Conservation (phyloP, 495 filamentous ascomycete genomes). For the Aspergillus taichungensis region DNA sequence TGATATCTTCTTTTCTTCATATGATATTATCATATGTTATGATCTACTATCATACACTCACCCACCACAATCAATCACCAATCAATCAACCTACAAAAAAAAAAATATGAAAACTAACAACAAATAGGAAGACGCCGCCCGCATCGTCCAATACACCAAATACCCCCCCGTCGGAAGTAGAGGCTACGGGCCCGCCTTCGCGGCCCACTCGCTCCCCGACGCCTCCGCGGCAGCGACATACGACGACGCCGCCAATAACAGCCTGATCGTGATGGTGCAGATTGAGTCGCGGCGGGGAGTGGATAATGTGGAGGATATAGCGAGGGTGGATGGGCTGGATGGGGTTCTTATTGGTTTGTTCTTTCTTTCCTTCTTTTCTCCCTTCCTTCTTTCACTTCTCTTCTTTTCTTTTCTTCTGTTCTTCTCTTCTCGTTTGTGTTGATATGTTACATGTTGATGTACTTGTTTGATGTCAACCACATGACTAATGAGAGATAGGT, state of each 20-base stretch:
- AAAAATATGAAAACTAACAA: not conserved
- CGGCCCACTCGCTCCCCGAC: no score
- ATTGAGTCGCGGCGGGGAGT: conserved; percentile 40
- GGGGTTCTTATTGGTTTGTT: conserved; percentile 33
- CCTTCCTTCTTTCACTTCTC: no score
- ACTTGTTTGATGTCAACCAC: not conserved
- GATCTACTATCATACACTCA: no score
- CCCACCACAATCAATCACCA: not conserved
- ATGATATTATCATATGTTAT: no score
- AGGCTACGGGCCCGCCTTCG: no score
- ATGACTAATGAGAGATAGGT: conserved; percentile 16
- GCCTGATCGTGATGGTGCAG: conserved; percentile 33
- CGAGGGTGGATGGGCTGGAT: conserved; percentile 34
- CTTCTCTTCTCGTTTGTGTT: no score
- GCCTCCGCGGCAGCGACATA: conserved; percentile 5
- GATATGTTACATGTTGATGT: no score
- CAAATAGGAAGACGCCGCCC: not conserved
- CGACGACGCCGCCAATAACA: conserved; percentile 25
- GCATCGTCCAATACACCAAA: not conserved
- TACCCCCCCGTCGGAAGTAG: not conserved
- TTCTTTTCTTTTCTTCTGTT: no score
- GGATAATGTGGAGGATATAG: conserved; percentile 42
- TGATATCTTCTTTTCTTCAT: no score
- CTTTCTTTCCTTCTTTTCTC: not conserved
- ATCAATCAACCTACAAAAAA: not conserved